Conservation (phyloP, 106 monocot genomes). For the Dendrobium catenatum region DNA sequence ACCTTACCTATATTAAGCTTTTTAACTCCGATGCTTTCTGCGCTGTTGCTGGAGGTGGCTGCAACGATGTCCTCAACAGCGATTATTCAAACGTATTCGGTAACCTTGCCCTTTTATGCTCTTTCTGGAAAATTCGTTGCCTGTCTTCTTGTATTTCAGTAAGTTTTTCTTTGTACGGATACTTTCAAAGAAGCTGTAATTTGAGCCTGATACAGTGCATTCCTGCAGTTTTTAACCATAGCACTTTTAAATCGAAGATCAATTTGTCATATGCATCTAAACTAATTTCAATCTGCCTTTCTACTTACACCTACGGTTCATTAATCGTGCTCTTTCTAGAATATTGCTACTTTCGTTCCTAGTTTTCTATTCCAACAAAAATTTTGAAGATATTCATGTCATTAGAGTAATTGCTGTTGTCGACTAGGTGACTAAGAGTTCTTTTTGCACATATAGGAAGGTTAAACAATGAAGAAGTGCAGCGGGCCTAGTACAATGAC, state of each 20-base stretch:
- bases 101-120: slow-evolving; percentile 9
- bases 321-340: too few species aligned
- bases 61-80: slow-evolving; percentile 87
- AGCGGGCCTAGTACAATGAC: too few species aligned
- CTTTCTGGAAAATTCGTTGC: not conserved
- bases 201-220: not conserved
- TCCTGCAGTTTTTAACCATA: not conserved
- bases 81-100: slow-evolving; percentile 74
- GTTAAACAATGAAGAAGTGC: too few species aligned
- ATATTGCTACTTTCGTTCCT: too few species aligned
- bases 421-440: too few species aligned
- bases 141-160: not conserved
- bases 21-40: slow-evolving; percentile 72
- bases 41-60: slow-evolving; percentile 57
- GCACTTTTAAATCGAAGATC: not conserved
- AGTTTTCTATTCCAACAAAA: too few species aligned
- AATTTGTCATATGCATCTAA: not conserved
- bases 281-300: not conserved
- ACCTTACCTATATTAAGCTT: slow-evolving; percentile 71
- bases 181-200: not conserved
- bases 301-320: too few species aligned
- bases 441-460: too few species aligned
- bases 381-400: too few species aligned
- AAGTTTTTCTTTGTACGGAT: too few species aligned
- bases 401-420: too few species aligned